Base-by-base conservation (phyloP, 306 rosid genomes). In the Vigna unguiculata region DNA sequence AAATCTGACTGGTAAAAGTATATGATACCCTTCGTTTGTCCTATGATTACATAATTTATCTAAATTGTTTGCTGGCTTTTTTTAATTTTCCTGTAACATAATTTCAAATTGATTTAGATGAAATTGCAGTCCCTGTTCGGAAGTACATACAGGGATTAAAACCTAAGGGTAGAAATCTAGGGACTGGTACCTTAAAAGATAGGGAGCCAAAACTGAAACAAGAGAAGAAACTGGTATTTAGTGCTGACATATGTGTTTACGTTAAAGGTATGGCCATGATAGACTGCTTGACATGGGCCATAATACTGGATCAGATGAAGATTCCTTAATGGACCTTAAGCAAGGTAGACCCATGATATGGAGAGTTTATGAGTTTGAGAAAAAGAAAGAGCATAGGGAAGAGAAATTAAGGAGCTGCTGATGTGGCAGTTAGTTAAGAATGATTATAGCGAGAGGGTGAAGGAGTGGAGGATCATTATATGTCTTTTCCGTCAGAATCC, bases 21-120 rank as follows among this genome's bases (percentile, higher is more conserved):
- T 46, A 5, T 28, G 43, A 52, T 67, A 34, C 79, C 86, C 75
- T 40, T 9, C 70, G 67, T 65, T 66, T 80, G 82, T 32, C 46
- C 47, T 60, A 61, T 53, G 71, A 77, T 69, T 81, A 43, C 46
- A 15, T 58, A n/a, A 63, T 36, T 59, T 34, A 43, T 55, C 63
- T n/a, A 10, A 55, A 52, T 25, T 69, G 32, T 57, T 47, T 75
- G 53, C 45, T 15, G 40, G 62, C 45, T 30, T 17, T 16, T 28
- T 54, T 53, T 14, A 22, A 3, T 60, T 65, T 21, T n/a, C 62
- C 65, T 71, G 13, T 9, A 25, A 47, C 47, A 24, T 34, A 34
- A 34, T 53, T 62, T 28, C 25, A n/a, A 80, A 4, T 68, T 67
- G 49, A 24, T 66, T 77, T 54, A 66, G 48, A 40, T 59, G 19